Percentiles rank a stretch among this genome's conserved stretches.
phyloP scores from a whole-genome alignment of 768 basidiomycete genomes.

The Obba rivulosa region DNA sequence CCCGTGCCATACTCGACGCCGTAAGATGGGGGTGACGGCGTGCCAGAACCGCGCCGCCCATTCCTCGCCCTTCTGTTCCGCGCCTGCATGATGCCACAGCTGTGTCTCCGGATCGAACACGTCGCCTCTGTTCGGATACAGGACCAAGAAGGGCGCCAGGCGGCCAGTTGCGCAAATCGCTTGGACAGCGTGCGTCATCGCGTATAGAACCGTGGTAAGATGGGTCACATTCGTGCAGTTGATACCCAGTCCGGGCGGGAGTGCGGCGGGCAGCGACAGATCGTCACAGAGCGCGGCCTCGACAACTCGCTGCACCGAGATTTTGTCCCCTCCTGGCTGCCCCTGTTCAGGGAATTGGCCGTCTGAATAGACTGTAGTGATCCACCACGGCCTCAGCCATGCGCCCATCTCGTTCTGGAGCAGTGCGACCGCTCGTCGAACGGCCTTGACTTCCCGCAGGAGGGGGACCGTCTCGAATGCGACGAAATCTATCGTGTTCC shows the following conservation, averaged over 20 bases:
- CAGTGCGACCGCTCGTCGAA: conserved; percentile 50
- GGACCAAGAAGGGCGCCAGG: conserved; percentile 46
- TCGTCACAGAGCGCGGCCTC: conserved; percentile 28
- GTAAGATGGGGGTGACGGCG: conserved; percentile 17
- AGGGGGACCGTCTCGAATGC: conserved; percentile 81
- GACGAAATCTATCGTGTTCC: conserved; percentile 54
- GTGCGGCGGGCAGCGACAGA: conserved; percentile 14
- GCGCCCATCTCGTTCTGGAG: conserved; percentile 19
- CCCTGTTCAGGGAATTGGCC: conserved; percentile 41
- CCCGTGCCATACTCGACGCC: conserved; percentile 38
- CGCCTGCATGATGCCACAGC: conserved; percentile 29
- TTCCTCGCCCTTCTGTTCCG: conserved; percentile 12
- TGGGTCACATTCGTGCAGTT: conserved; percentile 60
- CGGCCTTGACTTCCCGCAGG: conserved; percentile 56
- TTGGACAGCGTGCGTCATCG: conserved; percentile 26
- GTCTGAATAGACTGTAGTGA: conserved; percentile 56
- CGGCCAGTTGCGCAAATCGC: conserved; percentile 5
- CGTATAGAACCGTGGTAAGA: conserved; percentile 34
- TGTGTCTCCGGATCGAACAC: conserved; percentile 42
- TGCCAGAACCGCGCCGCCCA: conserved; percentile 34
- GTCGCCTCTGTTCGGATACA: conserved; percentile 71
- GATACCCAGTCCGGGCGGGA: conserved; percentile 59
- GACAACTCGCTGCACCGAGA: conserved; percentile 38
- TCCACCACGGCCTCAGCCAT: conserved; percentile 66
- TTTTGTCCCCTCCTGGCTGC: conserved; percentile 16